Base-by-base conservation (phyloP, 768 basidiomycete species). In the Cystobasidium ongulense region DNA sequence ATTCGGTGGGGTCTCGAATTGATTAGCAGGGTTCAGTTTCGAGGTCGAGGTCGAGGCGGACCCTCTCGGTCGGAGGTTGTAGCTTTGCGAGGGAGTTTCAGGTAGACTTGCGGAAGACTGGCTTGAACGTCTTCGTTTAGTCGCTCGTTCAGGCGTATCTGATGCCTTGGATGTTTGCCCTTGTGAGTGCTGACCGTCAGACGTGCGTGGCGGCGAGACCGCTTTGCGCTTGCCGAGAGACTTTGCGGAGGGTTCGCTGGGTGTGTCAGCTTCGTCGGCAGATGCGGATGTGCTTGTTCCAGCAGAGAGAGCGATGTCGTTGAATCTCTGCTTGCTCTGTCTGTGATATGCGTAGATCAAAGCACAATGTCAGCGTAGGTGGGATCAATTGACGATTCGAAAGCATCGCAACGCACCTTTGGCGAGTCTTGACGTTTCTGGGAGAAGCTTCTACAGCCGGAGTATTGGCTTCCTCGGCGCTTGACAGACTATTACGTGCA, bases 191-290 rank as follows among this genome's bases (percentile, higher is more conserved):
- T 59, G 57, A 11, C 29, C 57, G 8, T 59, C 21, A 7, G 65
- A 54, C 39, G 57, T 27, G 25, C 41, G 35, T n/a, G 74, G 54
- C 36, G 76, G 76, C 23, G 75, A 76, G 38, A 74, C 46, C 25
- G 77, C 77, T 59, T 75, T 75, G 33, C 77, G 77, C 61, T 78
- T 78, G 31, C 77, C 77, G 31, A 74, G 52, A 0, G 76, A 27
- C 65, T 76, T 78, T 39, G 74, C 67, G 17, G 75, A 76, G 1
- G 29, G 74, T 21, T 50, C 46, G 7, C 21, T 8, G 21, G n/a
- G 15, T 4, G 46, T 21, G 46, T 50, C 46, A n/a, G 46, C 10
- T 50, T 50, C 46, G 46, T 50, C 46, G n/a, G 46, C 46, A 50
- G 46, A 50, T 3, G 46, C n/a, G 46, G 46, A 50, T 50, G 46